Conservation (phyloP, 169 alveolate species). For the Plasmodium fragile region DNA sequence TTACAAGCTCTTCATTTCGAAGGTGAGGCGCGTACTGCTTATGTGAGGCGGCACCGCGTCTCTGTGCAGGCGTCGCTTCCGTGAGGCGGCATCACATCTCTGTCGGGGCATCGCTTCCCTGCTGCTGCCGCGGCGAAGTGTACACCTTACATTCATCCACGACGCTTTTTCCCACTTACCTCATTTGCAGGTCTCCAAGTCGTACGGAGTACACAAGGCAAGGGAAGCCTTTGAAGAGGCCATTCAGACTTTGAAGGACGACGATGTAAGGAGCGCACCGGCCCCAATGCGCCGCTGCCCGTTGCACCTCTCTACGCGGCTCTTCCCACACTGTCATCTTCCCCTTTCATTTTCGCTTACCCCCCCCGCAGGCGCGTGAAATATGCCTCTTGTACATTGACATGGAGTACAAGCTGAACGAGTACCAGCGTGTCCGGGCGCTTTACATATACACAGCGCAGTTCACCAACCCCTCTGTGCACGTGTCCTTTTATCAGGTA, state of each 20-base stretch:
- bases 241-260: conserved; percentile 55
- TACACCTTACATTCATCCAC: neutral
- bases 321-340: neutral
- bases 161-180: neutral
- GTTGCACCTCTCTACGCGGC: neutral
- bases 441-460: conserved; percentile 88
- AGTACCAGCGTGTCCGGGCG: conserved; percentile 93
- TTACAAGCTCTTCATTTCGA: conserved; percentile 57
- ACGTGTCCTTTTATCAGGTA: conserved; percentile 69
- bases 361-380: conserved; percentile 79
- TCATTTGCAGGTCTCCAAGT: conserved; percentile 26
- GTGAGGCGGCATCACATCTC: neutral
- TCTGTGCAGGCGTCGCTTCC: neutral
- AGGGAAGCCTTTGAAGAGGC: conserved; percentile 75
- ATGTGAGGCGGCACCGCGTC: neutral
- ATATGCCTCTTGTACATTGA: conserved; percentile 91
- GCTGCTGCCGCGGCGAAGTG: neutral
- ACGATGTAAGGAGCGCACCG: conserved; percentile 4
- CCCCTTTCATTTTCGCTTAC: neutral
- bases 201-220: conserved; percentile 70
- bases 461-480: conserved; percentile 86
- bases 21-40: neutral
- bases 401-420: conserved; percentile 92
- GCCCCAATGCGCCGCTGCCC: neutral
- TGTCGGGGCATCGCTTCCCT: neutral